These are phyloP conservation scores for Ulmus americana DNA, from an alignment of 331 rosid genomes.

Conservation along the genomic window DNA sequence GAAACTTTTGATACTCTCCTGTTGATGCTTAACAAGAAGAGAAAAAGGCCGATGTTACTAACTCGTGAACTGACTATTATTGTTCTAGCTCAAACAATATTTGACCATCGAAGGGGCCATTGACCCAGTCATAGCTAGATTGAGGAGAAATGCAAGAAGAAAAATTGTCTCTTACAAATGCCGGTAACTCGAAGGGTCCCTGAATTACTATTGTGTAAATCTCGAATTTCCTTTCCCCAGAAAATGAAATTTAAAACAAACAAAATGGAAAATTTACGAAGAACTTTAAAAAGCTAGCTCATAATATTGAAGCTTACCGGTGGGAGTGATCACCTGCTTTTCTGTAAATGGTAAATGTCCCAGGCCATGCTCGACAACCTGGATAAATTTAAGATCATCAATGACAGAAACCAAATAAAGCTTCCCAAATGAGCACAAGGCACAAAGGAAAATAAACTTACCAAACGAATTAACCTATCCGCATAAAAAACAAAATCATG, in stretches of 20 bases:
- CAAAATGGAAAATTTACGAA: slow-evolving; percentile 6
- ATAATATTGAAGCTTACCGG: slow-evolving; percentile 49
- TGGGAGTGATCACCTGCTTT: slow-evolving; percentile 86
- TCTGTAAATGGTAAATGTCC: slow-evolving; percentile 96
- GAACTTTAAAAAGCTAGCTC: neutral
- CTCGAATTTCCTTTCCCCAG: slow-evolving; percentile 1
- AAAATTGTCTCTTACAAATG: too few relatives aligned
- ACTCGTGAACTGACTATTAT: too few relatives aligned
- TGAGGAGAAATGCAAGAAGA: too few relatives aligned
- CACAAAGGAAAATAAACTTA: slow-evolving; percentile 27
- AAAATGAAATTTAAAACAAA: neutral
- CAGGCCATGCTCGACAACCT: slow-evolving; percentile 98
- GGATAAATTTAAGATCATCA: slow-evolving; percentile 29
- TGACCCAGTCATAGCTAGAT: too few relatives aligned
- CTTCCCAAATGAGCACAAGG: slow-evolving; percentile 21
- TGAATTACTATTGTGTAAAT: neutral
- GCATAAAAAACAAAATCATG: slow-evolving; percentile 93
- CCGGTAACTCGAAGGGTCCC: too few relatives aligned
- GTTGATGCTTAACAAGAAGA: neutral
- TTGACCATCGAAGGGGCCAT: too few relatives aligned
- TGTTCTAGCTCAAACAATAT: too few relatives aligned
- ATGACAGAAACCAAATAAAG: slow-evolving; percentile 10
- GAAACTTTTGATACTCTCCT: neutral
- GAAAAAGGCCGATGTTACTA: too few relatives aligned
- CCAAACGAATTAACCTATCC: slow-evolving; percentile 94